A percentile compares a stretch with the other conserved stretches of the same genome.
Evolutionary conservation across 2,329 filamentous ascomycete species (phyloP).

Genomic region (Colletotrichum cordylinicola): DNA sequence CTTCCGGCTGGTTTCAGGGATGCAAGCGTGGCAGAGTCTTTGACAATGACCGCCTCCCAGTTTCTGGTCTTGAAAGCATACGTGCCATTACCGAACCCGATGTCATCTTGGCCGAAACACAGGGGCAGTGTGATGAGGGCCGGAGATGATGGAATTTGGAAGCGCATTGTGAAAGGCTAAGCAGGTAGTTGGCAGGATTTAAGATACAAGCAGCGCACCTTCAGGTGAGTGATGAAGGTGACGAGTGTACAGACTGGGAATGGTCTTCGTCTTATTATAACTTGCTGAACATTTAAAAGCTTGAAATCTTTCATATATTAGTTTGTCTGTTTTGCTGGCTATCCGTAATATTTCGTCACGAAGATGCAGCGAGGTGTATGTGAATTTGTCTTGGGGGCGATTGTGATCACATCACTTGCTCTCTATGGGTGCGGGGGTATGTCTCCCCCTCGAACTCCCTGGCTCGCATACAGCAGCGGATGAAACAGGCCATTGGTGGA

Average conservation of each 20-base stretch:
- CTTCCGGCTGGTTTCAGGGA: conserved; percentile 47
- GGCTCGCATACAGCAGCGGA: fast-evolving
- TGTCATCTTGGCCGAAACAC: conserved; percentile 29
- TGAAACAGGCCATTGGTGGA: not conserved
- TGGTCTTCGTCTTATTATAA: too few species aligned
- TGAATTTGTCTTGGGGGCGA: fast-evolving
- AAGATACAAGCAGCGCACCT: too few species aligned
- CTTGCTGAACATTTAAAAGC: too few species aligned
- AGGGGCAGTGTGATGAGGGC: not conserved
- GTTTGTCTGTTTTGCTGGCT: too few species aligned
- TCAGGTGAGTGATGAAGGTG: fast-evolving
- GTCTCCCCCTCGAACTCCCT: not conserved
- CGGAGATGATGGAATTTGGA: fast-evolving
- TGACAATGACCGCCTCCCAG: conserved; percentile 46
- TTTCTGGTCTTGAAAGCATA: conserved; percentile 43
- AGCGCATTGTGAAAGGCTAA: not conserved
- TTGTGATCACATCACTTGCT: fast-evolving
- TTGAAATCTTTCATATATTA: too few species aligned
- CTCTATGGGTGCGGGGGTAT: not conserved
- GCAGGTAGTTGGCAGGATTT: not conserved
- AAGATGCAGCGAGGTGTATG: fast-evolving
- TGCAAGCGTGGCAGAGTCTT: conserved; percentile 50
- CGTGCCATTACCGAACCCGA: conserved; percentile 45
- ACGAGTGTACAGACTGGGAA: fast-evolving
- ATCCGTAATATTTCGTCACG: not conserved